Evolutionary conservation across 805 yeast species (phyloP), one percentile per base, ranked within the genome.

Genomic region (Candida rishiriensis): DNA sequence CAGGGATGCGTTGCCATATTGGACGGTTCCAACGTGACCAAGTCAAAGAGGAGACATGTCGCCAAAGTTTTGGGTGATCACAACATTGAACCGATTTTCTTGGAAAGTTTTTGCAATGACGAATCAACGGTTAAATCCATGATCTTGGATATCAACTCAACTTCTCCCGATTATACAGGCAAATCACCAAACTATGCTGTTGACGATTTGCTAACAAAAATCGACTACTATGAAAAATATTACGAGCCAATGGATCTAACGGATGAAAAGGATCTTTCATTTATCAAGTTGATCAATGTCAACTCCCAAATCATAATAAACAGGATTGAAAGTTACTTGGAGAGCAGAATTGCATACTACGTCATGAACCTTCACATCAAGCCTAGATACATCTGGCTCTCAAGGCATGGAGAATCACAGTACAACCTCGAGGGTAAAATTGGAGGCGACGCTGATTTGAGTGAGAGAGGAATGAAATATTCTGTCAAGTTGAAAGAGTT

Each of bases 341-440:
- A 93, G 64, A 83, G 93, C 50, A 78, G 97, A 56, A 89, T 93
- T 50, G 97, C 90, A 15, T 93, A 89, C 66, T 93, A 89, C 61
- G 88, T 93, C 35, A 90, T 93, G 97, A 93, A 93, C 60, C 70
- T 93, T 54, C 97, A 90, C 63, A 86, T 89, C 55, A 87, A 88
- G 61, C 96, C 97, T 26, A 77, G 98, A 50, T 78, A 84, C 51
- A 89, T 93, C 49, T 93, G 96, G 91, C 73, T 93, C 39, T 87
- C 96, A 39, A 79, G 99, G 55, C 99, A 93, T 59, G 99, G 99
- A 26, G 99, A 93, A 67, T 85, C 95, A 2, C 82, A 81, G 61
- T 93, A 83, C 68, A 93, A 93, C 63, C 73, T 93, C 46, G 89
- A 89, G 40, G 97, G 97, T 29, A 88, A 88, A 64, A 87, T 93